phyloP scores from a whole-genome alignment of 805 yeast species.

The Kazachstania africana region DNA sequence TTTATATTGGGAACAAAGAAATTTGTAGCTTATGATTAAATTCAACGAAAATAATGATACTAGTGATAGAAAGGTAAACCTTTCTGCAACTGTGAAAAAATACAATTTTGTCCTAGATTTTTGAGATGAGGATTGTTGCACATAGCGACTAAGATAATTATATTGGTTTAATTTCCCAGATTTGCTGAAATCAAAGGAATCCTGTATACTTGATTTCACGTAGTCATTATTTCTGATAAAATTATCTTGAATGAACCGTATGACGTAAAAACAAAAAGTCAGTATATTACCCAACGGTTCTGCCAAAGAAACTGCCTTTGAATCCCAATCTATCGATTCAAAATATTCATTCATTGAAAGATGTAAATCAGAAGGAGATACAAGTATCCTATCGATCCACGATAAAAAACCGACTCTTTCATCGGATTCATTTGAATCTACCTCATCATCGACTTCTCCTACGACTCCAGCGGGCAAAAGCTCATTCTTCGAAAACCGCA shows the following conservation, averaged over 20 bases:
- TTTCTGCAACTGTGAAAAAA: too few relatives aligned
- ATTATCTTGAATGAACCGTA: conserved; percentile 22
- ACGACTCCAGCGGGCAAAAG: too few relatives aligned
- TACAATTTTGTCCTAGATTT: too few relatives aligned
- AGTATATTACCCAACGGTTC: conserved; percentile 17
- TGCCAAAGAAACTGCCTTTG: conserved; percentile 14
- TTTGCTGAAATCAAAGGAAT: conserved; percentile 22
- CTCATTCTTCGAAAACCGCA: conserved; percentile 1
- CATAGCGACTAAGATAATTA: conserved; percentile 9
- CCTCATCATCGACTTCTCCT: conserved; percentile 2
- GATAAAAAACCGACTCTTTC: conserved; percentile 5
- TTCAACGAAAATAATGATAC: too few relatives aligned
- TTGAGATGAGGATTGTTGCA: too few relatives aligned
- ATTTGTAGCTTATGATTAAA: too few relatives aligned
- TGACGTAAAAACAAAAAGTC: conserved; percentile 10
- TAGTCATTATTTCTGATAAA: conserved; percentile 18
- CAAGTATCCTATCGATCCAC: conserved; percentile 3
- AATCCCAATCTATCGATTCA: conserved; percentile 23
- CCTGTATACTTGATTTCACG: conserved; percentile 9
- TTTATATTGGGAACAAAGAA: too few relatives aligned
- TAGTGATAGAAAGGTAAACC: too few relatives aligned
- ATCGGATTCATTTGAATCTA: conserved; percentile 1
- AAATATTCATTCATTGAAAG: conserved; percentile 14
- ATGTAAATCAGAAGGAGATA: conserved; percentile 12
- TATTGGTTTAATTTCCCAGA: conserved; percentile 14